Percentiles rank a stretch among this genome's conserved stretches.
These are phyloP conservation scores for Microcera coccophila DNA, from an alignment of 2,329 filamentous ascomycete species.

Conservation along the genomic window DNA sequence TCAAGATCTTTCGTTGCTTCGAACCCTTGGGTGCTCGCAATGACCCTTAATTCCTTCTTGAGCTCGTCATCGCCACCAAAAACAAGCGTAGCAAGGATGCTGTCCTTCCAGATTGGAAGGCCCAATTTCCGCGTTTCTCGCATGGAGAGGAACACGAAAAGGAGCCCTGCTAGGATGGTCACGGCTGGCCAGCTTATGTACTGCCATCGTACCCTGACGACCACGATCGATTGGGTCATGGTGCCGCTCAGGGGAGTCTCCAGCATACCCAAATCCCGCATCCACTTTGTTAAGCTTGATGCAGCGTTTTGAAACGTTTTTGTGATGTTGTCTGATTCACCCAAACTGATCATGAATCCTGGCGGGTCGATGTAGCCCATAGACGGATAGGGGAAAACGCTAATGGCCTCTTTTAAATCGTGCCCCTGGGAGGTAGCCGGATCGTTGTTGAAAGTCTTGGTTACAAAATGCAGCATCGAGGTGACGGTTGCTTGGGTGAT, in stretches of 20 bases:
- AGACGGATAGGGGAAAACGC: constrained; percentile 2
- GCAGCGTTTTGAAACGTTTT: constrained; percentile 4
- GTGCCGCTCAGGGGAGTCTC: too few relatives aligned
- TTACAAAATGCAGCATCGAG: neutral
- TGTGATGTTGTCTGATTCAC: neutral
- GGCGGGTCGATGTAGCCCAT: neutral
- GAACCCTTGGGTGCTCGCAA: too few relatives aligned
- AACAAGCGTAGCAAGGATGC: constrained; percentile 1
- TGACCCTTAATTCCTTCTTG: neutral
- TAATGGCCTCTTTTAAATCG: too few relatives aligned
- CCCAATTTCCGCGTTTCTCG: constrained; percentile 1
- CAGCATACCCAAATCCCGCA: constrained; percentile 1
- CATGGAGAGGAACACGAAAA: neutral
- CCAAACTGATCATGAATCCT: constrained; percentile 2
- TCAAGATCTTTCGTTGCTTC: too few relatives aligned
- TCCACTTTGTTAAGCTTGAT: constrained; percentile 11
- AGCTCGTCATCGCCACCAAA: constrained; percentile 1
- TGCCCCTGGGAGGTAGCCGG: neutral
- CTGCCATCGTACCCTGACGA: constrained; percentile 3
- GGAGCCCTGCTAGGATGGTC: neutral
- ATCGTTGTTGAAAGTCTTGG: constrained; percentile 1
- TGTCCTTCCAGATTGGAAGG: constrained; percentile 2
- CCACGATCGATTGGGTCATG: neutral
- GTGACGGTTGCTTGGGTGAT: constrained; percentile 4
- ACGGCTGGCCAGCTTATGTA: constrained; percentile 1